phyloP scores from a whole-genome alignment of 2,329 filamentous ascomycete species.

The Cryoendolithus antarcticus region DNA sequence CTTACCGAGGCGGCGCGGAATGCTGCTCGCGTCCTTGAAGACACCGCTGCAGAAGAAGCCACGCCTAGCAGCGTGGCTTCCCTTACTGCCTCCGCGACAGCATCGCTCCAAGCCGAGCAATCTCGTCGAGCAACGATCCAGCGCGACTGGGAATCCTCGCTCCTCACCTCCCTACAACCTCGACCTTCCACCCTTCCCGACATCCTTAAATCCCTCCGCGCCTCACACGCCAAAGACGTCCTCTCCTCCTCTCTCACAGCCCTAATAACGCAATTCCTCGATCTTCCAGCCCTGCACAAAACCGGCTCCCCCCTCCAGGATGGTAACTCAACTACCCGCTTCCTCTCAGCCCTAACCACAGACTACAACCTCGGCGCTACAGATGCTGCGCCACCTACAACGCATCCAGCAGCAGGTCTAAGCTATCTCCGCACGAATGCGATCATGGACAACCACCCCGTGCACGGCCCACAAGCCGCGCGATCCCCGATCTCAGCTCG shows the following conservation, averaged over 20 bases:
- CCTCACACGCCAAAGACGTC: constrained; percentile 35
- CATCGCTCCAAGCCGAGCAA: no score
- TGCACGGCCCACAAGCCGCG: constrained; percentile 45
- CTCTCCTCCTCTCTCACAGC: constrained; percentile 40
- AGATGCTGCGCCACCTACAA: constrained; percentile 40
- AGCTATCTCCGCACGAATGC: constrained; percentile 46
- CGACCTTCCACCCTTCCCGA: no score
- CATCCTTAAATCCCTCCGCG: constrained; percentile 22
- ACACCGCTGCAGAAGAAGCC: no score
- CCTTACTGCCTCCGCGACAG: no score
- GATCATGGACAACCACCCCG: constrained; percentile 46
- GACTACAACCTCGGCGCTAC: constrained; percentile 10
- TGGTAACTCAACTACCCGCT: not conserved
- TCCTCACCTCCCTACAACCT: no score
- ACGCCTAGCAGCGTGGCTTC: no score
- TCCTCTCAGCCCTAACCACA: constrained; percentile 1
- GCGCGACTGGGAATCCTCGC: no score
- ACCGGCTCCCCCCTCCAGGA: constrained; percentile 27
- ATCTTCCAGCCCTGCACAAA: constrained; percentile 36
- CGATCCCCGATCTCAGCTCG: constrained; percentile 44
- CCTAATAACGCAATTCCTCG: constrained; percentile 43
- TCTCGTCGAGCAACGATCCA: no score
- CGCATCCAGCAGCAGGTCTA: constrained; percentile 53
- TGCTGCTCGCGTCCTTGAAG: no score
- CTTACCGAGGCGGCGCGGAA: no score